phyloP scores from a whole-genome alignment of 2,329 filamentous ascomycete genomes.

The Aspergillus sp. region DNA sequence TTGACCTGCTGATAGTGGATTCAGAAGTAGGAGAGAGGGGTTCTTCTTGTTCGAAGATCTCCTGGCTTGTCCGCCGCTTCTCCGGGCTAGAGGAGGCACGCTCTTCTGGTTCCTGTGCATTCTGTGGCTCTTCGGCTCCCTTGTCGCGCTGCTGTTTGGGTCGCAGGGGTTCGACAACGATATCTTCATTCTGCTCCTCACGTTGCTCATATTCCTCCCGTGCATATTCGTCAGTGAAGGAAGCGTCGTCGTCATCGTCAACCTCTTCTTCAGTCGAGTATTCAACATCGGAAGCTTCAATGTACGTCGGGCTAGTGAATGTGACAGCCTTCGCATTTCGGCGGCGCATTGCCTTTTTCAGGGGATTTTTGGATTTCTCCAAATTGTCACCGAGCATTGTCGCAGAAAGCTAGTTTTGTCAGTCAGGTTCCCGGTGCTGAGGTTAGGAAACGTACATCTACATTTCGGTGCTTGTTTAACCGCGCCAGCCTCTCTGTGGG shows the following conservation, averaged over 20 bases:
- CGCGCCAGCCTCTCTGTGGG: conserved; percentile 91
- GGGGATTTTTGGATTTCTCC: conserved; percentile 77
- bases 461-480: conserved; percentile 96
- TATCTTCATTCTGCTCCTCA: conserved; percentile 36
- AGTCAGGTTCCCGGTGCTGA: conserved; percentile 10
- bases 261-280: conserved; percentile 79
- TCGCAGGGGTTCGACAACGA: conserved; percentile 47
- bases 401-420: conserved; percentile 58
- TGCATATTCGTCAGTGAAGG: conserved; percentile 49
- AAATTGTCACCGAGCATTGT: conserved; percentile 71
- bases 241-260: conserved; percentile 51
- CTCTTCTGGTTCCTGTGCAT: conserved; percentile 24
- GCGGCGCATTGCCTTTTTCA: conserved; percentile 80
- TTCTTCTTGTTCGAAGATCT: conserved; percentile 57
- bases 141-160: conserved; percentile 42
- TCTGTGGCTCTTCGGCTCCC: conserved; percentile 25
- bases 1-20: conserved; percentile 55
- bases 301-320: conserved; percentile 81
- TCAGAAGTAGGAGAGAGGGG: conserved; percentile 19
- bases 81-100: conserved; percentile 36
- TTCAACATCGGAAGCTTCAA: conserved; percentile 83
- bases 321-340: conserved; percentile 83
- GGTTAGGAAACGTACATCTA: conserved; percentile 68
- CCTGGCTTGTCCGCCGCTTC: conserved; percentile 60
- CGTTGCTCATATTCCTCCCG: conserved; percentile 34